Evolutionary conservation across 2,329 filamentous ascomycete genomes (phyloP), one percentile per base, ranked within the genome.

Genomic region (Lachnellula hyalina): DNA sequence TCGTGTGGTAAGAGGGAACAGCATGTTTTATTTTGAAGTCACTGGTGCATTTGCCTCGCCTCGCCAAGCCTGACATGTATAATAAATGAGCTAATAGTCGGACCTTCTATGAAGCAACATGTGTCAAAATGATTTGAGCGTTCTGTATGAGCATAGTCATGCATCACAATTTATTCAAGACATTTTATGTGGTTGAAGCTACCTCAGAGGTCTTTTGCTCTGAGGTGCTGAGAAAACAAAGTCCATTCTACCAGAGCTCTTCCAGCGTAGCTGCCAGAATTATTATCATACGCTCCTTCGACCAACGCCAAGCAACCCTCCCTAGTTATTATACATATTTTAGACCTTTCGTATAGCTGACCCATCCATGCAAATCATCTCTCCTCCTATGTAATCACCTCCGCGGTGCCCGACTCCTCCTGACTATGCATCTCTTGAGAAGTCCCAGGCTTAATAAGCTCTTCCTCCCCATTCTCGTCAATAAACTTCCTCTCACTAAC

Each of bases 401-500:
- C 64, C 32, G 58, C 44, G 32, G 53, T 51, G 25, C 51, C 49
- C 41, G 34, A 55, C 28, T 56, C 47, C 21, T 41, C 55, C 25
- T 60, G 60, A 50, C 57, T 56, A 36, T 61, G 35, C 15, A 51
- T 50, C 42, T 19, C 58, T 32, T 58, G 58, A 45, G 59, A 35
- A 23, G 51, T 48, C n/a, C 57, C 65, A 41, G 68, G 66, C 11
- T 65, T 60, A 57, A 70, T 68, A 41, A 70, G 57, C 50, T 70
- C 68, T 73, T 96, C 90, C 68, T 77, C 74, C 5, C 74, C 80
- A 11, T 78, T 76, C 47, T 89, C 86, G 55, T 90, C 84, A 49
- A 93, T 84, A 73, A 96, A 96, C 68, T 89, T 93, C 65, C 92
- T 81, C 72, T 96, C 90, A 67, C 90, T 96, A 49, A 96, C 85